A percentile compares a stretch with the other conserved stretches of the same genome.
Conservation (phyloP, 129 eudicot genomes). For the Dittrichia graveolens region DNA sequence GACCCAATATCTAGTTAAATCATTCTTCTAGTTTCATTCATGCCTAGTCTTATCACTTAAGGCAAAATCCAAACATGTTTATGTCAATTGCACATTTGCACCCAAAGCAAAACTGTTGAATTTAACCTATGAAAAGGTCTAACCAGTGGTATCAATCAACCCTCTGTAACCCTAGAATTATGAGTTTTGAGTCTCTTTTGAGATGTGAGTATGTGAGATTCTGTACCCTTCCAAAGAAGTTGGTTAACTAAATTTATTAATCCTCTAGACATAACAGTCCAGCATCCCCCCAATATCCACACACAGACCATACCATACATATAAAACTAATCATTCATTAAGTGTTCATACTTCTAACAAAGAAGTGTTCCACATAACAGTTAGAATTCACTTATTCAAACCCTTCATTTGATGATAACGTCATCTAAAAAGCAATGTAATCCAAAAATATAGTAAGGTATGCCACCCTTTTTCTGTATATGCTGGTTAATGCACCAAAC, state of each 20-base stretch:
- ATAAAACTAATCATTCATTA: neutral
- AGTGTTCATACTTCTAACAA: no score
- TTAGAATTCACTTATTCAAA: no score
- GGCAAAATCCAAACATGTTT: conserved; percentile 10
- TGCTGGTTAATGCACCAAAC: conserved; percentile 4
- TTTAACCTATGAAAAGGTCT: neutral
- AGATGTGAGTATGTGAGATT: neutral
- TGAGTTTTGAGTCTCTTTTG: neutral
- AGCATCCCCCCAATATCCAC: neutral
- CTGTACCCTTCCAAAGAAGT: neutral
- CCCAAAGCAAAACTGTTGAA: neutral
- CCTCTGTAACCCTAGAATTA: neutral
- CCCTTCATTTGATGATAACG: no score
- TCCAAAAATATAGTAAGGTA: no score
- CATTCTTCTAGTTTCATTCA: neutral
- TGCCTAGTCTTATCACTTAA: conserved; percentile 7
- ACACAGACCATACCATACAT: neutral
- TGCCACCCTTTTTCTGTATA: neutral
- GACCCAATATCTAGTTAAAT: neutral
- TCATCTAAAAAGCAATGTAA: no score
- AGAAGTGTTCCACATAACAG: no score
- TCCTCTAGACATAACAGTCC: neutral
- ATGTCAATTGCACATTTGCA: neutral
- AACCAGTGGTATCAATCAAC: neutral
- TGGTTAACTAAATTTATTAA: neutral